Base-by-base conservation (phyloP, 805 yeast species). In the Suhomyces kilbournensis region DNA sequence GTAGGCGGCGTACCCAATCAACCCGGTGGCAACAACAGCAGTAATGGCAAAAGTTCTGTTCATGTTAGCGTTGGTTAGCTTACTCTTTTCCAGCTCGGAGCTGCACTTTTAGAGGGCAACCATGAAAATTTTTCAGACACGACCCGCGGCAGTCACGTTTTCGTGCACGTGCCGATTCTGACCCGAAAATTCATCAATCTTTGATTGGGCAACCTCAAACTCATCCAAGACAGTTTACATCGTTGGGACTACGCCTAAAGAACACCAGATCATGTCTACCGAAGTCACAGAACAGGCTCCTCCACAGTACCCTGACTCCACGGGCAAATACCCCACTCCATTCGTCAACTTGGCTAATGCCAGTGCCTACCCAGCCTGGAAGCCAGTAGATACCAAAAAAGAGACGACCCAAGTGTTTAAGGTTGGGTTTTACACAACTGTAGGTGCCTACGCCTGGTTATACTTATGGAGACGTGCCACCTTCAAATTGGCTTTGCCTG, bases 1-100 rank as follows among this genome's bases (percentile, higher is more conserved):
- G 76, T 90, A 94, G 38, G 83, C 75, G 52, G 93, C 89, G 73
- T 94, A 93, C 15, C 88, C 90, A 47, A 83, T 69, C 15, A 79
- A 66, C 35, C 86, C 84, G 26, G 84, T 72, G 25, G 85, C 81
- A 17, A 79, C 75, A 46, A 78, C 66, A 30, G 77, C 71, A 28
- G 75, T 71, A 54, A 72, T 51, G 15, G 77, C 66, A 30, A 63
- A 52, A 9, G 61, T 58, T 52, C 61, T 68, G 61, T 62, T 64
- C 74, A 70, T 70, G 12, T 35, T 57, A 44, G 45, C 22, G 17
- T 42, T 3, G 30, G 12, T n/a, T 7, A 38, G 42, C 42, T 15
- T 19, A 10, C 8, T 38, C 42, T 38, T 19, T 38, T 38, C n/a
- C 23, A 4, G 9, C 23, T 19, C 14, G 23, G 42, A 10, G 22